Evolutionary conservation across 192 early-diverging fungal species (phyloP).

Genomic region (Bifiguratus adelaidae): DNA sequence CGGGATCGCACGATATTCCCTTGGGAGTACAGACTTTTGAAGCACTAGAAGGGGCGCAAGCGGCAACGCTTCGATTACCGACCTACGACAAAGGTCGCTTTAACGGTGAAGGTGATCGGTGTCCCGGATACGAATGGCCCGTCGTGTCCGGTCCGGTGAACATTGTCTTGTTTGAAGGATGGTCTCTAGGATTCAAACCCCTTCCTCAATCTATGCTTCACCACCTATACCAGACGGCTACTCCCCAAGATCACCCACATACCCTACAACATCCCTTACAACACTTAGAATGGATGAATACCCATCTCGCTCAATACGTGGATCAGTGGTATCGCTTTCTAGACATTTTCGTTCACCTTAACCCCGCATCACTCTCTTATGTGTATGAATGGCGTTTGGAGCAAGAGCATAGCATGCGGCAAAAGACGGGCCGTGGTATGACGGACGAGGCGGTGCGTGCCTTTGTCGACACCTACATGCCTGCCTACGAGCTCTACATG

Average conservation of each 20-base stretch:
- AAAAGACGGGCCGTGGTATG: slow-evolving; percentile 41
- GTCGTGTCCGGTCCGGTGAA: slow-evolving; percentile 43
- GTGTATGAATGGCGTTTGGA: slow-evolving; percentile 83
- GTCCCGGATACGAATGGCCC: slow-evolving; percentile 47
- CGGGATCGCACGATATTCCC: slow-evolving; percentile 80
- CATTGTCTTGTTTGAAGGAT: slow-evolving; percentile 88
- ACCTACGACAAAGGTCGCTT: slow-evolving; percentile 72
- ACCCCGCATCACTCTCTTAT: slow-evolving; percentile 40
- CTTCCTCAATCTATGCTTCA: slow-evolving; percentile 20
- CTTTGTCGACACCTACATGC: slow-evolving; percentile 88
- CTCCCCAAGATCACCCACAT: slow-evolving; percentile 2
- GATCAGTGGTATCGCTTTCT: slow-evolving; percentile 48
- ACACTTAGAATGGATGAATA: slow-evolving; percentile 32
- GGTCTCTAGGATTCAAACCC: slow-evolving; percentile 80
- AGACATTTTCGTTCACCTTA: slow-evolving; percentile 68
- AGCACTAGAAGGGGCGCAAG: slow-evolving; percentile 22
- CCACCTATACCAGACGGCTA: slow-evolving; percentile 4
- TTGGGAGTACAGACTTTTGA: slow-evolving; percentile 46
- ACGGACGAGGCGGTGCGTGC: slow-evolving; percentile 61
- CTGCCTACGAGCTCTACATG: slow-evolving; percentile 62
- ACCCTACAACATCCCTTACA: slow-evolving; percentile 23
- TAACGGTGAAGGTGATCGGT: slow-evolving; percentile 71
- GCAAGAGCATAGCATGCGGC: slow-evolving; percentile 63
- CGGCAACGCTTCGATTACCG: slow-evolving; percentile 41
- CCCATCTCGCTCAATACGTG: slow-evolving; percentile 42